Evolutionary conservation across 2,329 filamentous ascomycete genomes (phyloP).

Genomic region (Cyclaneusma minus): DNA sequence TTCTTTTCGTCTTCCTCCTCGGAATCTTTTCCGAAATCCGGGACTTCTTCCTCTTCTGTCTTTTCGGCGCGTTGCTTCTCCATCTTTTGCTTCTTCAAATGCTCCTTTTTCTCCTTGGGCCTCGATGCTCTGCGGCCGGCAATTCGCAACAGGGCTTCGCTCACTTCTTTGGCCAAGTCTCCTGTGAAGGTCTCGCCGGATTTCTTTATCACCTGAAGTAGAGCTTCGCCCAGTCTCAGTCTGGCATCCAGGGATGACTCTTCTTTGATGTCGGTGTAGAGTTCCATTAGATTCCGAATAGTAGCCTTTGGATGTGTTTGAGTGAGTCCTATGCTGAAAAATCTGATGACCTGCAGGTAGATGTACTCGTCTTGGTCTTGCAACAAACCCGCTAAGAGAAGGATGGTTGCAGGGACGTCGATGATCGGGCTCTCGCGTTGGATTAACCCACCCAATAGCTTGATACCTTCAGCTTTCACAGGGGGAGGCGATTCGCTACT

Average conservation of each 20-base stretch:
- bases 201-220: conserved; percentile 47
- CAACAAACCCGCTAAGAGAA: conserved; percentile 47
- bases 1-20: conserved; percentile 16
- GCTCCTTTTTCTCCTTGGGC: conserved; percentile 40
- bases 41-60: conserved; percentile 29
- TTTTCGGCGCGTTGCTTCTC: conserved; percentile 32
- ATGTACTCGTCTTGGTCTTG: conserved; percentile 57
- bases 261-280: conserved; percentile 50
- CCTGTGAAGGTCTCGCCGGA: conserved; percentile 39
- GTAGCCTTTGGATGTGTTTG: conserved; percentile 46
- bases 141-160: conserved; percentile 44
- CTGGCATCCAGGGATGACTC: conserved; percentile 43
- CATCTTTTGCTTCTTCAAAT: conserved; percentile 32
- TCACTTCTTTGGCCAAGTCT: conserved; percentile 33
- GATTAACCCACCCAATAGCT: conserved; percentile 43
- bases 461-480: conserved; percentile 49
- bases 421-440: conserved; percentile 37
- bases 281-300: conserved; percentile 45
- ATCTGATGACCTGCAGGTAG: conserved; percentile 50
- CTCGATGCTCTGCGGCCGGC: conserved; percentile 48
- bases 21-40: conserved; percentile 7
- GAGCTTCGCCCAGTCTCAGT: conserved; percentile 52
- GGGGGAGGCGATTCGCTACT: conserved; percentile 46
- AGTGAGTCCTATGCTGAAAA: conserved; percentile 44
- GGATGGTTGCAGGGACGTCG: conserved; percentile 49